Evolutionary conservation across 164 flowering plant genomes (phyloP).

Genomic region (Warburgia ugandensis): DNA sequence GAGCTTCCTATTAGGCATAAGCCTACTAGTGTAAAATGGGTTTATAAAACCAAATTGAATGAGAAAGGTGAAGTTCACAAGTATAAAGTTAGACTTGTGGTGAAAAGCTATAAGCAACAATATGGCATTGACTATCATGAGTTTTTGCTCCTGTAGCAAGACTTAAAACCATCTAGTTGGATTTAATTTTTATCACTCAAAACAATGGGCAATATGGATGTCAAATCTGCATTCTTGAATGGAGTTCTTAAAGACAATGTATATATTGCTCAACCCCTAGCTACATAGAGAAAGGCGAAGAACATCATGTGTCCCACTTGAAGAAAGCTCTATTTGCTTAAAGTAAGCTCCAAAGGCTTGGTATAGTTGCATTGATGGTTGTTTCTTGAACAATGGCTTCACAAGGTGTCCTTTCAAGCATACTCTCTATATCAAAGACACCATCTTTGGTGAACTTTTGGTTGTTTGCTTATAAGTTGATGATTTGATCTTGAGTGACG

Average conservation of each 20-base stretch:
- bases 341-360: no score
- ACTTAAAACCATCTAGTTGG: neutral
- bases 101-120: constrained; percentile 1
- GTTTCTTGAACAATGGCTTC: no score
- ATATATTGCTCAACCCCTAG: constrained; percentile 4
- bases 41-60: neutral
- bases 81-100: constrained; percentile 1
- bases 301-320: no score
- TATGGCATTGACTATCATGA: neutral
- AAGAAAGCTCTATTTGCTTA: no score
- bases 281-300: no score
- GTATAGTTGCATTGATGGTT: no score
- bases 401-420: no score
- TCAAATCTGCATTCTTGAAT: constrained; percentile 2
- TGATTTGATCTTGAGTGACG: no score
- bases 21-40: constrained; percentile 2
- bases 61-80: neutral
- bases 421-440: no score
- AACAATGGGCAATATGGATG: neutral
- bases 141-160: neutral
- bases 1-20: constrained; percentile 1
- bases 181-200: neutral
- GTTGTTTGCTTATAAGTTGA: no score
- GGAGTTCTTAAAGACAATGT: constrained; percentile 1
- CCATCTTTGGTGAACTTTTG: no score